Conservation (phyloP, 768 basidiomycete genomes). For the Daedaleopsis sinensis region DNA sequence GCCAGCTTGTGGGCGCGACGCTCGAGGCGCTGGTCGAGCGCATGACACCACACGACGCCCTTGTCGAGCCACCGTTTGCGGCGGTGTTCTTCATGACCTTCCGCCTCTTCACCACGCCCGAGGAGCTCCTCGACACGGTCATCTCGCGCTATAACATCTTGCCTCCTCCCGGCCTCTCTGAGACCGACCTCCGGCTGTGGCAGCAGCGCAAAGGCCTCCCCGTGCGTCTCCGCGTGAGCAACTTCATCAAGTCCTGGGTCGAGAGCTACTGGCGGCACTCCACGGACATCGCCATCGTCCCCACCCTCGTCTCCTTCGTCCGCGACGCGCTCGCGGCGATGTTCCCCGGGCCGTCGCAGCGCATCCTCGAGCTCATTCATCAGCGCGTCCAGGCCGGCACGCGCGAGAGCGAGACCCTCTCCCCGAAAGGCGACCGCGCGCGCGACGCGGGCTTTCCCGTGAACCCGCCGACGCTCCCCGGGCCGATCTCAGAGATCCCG, state of each 20-base stretch:
- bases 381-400: constrained; percentile 39
- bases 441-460: constrained; percentile 78
- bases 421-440: constrained; percentile 53
- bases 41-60: constrained; percentile 93
- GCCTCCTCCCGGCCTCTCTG: constrained; percentile 58
- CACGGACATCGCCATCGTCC: constrained; percentile 68
- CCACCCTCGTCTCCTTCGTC: constrained; percentile 60
- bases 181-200: constrained; percentile 73
- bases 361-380: constrained; percentile 71
- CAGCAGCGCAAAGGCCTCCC: constrained; percentile 87
- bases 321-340: constrained; percentile 59
- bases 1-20: constrained; percentile 88
- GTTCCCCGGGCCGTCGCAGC: constrained; percentile 71
- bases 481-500: constrained; percentile 68
- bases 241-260: constrained; percentile 93
- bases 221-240: constrained; percentile 87
- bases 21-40: constrained; percentile 91
- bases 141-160: constrained; percentile 83
- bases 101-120: constrained; percentile 83
- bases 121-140: constrained; percentile 74
- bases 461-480: constrained; percentile 52
- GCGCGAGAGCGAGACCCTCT: constrained; percentile 41
- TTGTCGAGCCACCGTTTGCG: constrained; percentile 86
- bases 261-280: constrained; percentile 87
- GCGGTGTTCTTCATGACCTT: constrained; percentile 96